These are phyloP conservation scores for Globisporangium sylvaticum DNA, from an alignment of 352 stramenopile genomes.

Conservation along the genomic window DNA sequence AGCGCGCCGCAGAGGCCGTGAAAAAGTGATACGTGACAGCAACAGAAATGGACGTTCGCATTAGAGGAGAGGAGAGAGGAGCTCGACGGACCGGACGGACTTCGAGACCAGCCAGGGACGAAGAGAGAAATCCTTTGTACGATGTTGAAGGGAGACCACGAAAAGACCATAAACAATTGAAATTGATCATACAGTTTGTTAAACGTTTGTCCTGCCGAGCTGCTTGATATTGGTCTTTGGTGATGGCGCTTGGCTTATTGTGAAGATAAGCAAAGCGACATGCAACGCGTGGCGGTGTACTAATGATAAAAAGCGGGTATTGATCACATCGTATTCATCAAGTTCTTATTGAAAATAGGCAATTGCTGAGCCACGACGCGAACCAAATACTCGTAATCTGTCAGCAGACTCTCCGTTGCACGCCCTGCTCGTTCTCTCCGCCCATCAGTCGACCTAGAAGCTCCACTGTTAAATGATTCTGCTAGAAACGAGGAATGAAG, in stretches of 20 bases:
- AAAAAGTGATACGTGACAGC: conserved; percentile 9
- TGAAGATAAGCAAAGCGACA: neutral
- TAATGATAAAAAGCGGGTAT: conserved; percentile 11
- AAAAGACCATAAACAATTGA: neutral
- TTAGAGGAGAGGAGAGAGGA: neutral
- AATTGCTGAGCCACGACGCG: neutral
- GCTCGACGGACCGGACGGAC: neutral
- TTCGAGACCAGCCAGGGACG: neutral
- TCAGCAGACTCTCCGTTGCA: neutral
- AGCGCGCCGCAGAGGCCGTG: conserved; percentile 28
- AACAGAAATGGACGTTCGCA: neutral
- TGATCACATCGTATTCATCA: conserved; percentile 29
- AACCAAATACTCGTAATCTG: conserved; percentile 1
- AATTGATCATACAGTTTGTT: neutral
- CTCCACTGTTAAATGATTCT: neutral
- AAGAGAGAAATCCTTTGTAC: neutral
- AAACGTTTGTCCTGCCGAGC: neutral
- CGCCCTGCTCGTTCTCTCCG: neutral
- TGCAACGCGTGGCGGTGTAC: neutral
- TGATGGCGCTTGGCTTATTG: neutral
- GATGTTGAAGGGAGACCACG: neutral
- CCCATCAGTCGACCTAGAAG: neutral
- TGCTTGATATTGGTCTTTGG: neutral
- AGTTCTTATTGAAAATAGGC: conserved; percentile 15
- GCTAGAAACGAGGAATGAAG: neutral